A percentile compares a stretch with the other conserved stretches of the same genome.
Evolutionary conservation across 495 filamentous ascomycete species (phyloP).

Genomic region (Trichoderma gamsii): DNA sequence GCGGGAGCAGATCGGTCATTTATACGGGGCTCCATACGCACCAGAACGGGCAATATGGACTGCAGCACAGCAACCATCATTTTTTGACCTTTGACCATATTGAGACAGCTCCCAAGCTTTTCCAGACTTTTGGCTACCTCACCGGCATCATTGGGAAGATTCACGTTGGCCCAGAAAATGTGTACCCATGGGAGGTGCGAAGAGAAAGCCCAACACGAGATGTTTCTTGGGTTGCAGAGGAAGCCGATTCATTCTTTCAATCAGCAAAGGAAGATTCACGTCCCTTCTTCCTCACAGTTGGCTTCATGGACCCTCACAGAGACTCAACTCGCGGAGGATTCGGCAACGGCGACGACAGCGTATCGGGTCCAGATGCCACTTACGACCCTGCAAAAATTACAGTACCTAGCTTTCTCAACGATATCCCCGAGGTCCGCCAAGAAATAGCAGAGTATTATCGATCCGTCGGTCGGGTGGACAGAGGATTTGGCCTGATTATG

Average conservation of each 20-base stretch:
- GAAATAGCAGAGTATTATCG: conserved; percentile 42
- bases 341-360: conserved; percentile 31
- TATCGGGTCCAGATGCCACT: conserved; percentile 13
- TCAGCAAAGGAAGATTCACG: conserved; percentile 22
- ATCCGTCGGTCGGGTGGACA: conserved; percentile 36
- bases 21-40: conserved; percentile 45
- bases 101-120: conserved; percentile 33
- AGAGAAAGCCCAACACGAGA: conserved; percentile 35
- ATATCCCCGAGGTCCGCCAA: conserved; percentile 32
- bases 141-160: conserved; percentile 44
- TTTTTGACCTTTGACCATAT: conserved; percentile 41
- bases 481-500: conserved; percentile 37
- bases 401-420: conserved; percentile 32
- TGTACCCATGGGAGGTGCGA: conserved; percentile 38
- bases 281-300: conserved; percentile 41
- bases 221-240: conserved; percentile 33
- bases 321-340: conserved; percentile 37
- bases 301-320: conserved; percentile 41
- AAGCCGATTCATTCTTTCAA: conserved; percentile 32
- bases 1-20: conserved; percentile 37
- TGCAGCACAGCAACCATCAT: conserved; percentile 27
- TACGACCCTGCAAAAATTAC: conserved; percentile 28
- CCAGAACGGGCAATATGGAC: conserved; percentile 42
- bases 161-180: conserved; percentile 36
- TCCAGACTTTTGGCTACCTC: conserved; percentile 31